Percentiles rank a stretch among this genome's conserved stretches.
phyloP scores from a whole-genome alignment of 1,139 yeast species.

The Pichia sp. region DNA sequence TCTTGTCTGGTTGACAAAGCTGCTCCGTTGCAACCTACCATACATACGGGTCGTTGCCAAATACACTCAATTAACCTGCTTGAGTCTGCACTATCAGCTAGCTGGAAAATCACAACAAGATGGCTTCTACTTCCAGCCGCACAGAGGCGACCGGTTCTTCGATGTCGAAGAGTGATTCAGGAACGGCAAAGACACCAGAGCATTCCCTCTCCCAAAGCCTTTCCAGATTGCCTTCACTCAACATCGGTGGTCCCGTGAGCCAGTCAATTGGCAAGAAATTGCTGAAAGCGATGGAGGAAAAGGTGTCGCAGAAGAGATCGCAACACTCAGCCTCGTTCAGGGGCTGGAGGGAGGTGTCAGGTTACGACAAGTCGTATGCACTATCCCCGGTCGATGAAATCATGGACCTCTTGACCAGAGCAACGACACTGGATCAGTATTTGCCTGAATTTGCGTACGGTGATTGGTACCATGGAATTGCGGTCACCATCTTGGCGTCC shows the following conservation, averaged over 20 bases:
- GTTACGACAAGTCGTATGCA: constrained; percentile 68
- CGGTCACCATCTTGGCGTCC: constrained; percentile 58
- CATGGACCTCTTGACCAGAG: constrained; percentile 57
- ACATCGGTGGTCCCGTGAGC: constrained; percentile 25
- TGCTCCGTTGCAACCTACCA: background rate
- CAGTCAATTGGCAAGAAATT: constrained; percentile 26
- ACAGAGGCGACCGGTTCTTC: background rate
- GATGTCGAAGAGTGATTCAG: background rate
- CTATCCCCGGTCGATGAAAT: constrained; percentile 68
- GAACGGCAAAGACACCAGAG: background rate
- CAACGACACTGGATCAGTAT: constrained; percentile 64
- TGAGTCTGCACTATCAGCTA: background rate
- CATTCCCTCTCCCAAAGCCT: no score
- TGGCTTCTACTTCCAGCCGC: background rate
- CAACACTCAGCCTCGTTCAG: constrained; percentile 62
- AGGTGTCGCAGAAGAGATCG: constrained; percentile 42
- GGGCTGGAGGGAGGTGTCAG: constrained; percentile 95
- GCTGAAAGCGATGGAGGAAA: constrained; percentile 29
- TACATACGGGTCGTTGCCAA: no score
- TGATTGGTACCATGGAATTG: constrained; percentile 93
- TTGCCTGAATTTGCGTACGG: constrained; percentile 75
- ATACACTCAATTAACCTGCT: background rate
- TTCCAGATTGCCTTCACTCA: background rate
- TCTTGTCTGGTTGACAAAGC: background rate
- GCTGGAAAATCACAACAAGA: background rate